Conservation (phyloP, 1,284 basidiomycete genomes). For the Irpex sp. region DNA sequence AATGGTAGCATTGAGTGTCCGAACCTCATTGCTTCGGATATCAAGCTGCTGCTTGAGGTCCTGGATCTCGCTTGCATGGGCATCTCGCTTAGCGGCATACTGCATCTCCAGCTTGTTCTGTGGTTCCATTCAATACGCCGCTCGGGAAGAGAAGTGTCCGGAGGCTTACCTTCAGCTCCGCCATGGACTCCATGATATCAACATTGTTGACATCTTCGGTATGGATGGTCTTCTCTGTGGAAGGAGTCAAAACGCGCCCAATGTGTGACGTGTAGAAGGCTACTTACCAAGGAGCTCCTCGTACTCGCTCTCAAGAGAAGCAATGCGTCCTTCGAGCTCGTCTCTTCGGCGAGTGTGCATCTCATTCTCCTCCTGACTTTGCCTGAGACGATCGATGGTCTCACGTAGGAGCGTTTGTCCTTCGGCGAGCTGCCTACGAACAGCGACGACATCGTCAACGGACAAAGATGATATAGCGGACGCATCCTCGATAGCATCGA, state of each 20-base stretch:
- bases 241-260: constrained; percentile 9
- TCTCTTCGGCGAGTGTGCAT: constrained; percentile 80
- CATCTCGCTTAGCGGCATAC: constrained; percentile 89
- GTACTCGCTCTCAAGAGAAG: constrained; percentile 87
- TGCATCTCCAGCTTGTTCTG: constrained; percentile 93
- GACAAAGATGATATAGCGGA: constrained; percentile 55
- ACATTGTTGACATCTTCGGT: constrained; percentile 81
- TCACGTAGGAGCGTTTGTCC: constrained; percentile 85
- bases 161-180: constrained; percentile 80
- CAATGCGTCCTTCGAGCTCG: constrained; percentile 84
- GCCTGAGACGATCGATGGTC: constrained; percentile 85
- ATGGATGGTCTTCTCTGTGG: constrained; percentile 77
- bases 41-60: constrained; percentile 93
- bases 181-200: constrained; percentile 78
- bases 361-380: constrained; percentile 91
- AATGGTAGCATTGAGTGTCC: constrained; percentile 81
- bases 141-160: constrained; percentile 12
- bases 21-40: constrained; percentile 81
- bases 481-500: constrained; percentile 73
- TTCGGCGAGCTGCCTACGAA: constrained; percentile 88
- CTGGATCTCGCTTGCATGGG: constrained; percentile 82
- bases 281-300: constrained; percentile 88
- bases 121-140: constrained; percentile 12
- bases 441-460: constrained; percentile 73
- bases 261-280: not conserved